Evolutionary conservation across 352 stramenopile species (phyloP).

Genomic region (Peronospora farinosa): DNA sequence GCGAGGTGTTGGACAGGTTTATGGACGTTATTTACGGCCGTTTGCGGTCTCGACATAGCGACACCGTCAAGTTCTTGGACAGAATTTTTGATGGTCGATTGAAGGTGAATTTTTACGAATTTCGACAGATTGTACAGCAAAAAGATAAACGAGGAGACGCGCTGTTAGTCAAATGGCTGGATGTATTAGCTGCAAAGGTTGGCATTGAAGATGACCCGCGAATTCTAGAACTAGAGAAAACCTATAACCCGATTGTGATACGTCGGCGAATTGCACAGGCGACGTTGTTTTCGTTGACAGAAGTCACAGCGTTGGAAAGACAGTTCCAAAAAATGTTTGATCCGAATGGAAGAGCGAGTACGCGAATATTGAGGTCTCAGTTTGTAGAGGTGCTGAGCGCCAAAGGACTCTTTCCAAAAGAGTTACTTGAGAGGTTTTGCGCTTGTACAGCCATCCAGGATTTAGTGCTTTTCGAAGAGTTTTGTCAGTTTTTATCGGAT

Average conservation of each 20-base stretch:
- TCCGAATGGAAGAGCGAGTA: constrained; percentile 60
- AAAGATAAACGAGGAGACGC: constrained; percentile 50
- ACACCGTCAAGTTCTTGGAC: constrained; percentile 53
- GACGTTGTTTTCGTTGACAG: constrained; percentile 62
- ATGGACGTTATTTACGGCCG: constrained; percentile 84
- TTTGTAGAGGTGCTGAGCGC: constrained; percentile 52
- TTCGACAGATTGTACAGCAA: constrained; percentile 45
- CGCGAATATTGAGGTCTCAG: constrained; percentile 48
- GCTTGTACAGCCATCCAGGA: constrained; percentile 34
- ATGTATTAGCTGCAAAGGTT: constrained; percentile 56
- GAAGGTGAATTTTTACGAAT: constrained; percentile 54
- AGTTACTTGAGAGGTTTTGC: constrained; percentile 46
- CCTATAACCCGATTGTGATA: constrained; percentile 80
- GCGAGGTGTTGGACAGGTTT: constrained; percentile 70
- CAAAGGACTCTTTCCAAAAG: constrained; percentile 36
- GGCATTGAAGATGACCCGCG: constrained; percentile 57
- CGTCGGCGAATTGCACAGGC: constrained; percentile 64
- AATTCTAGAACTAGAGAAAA: constrained; percentile 67
- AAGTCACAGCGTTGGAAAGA: constrained; percentile 68
- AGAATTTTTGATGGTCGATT: constrained; percentile 42
- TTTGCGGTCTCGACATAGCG: constrained; percentile 30
- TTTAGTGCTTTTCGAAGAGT: constrained; percentile 73
- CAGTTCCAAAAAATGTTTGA: constrained; percentile 78
- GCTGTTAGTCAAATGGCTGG: constrained; percentile 60
- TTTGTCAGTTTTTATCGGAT: constrained; percentile 73